phyloP scores from a whole-genome alignment of 1,284 basidiomycete genomes.

The Sporisorium scitamineum region DNA sequence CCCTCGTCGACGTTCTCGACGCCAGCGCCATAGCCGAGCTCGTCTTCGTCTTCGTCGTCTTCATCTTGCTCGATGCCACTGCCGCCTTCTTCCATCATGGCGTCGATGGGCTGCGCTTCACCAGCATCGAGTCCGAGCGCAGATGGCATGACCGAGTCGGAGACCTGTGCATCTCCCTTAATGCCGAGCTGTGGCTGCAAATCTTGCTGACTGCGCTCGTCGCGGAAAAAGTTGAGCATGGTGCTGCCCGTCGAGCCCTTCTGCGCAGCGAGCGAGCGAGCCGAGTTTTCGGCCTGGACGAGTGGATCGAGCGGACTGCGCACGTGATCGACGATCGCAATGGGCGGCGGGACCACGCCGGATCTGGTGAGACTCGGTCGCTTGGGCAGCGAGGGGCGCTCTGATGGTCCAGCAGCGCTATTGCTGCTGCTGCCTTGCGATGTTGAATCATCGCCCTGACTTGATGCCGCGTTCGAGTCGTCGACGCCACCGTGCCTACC shows the following conservation, averaged over 20 bases:
- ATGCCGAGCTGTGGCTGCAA: conserved; percentile 25
- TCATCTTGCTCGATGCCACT: conserved; percentile 7
- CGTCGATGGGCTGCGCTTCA: conserved; percentile 22
- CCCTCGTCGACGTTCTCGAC: conserved; percentile 46
- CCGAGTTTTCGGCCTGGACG: conserved; percentile 35
- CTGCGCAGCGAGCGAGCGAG: conserved; percentile 38
- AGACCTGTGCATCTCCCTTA: conserved; percentile 26
- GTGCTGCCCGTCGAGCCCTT: conserved; percentile 42
- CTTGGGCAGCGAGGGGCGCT: conserved; percentile 47
- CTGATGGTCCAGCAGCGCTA: background rate
- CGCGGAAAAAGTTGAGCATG: conserved; percentile 54
- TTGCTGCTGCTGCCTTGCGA: conserved; percentile 2
- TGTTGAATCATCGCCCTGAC: background rate
- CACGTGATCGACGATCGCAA: conserved; percentile 26
- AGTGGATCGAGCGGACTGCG: conserved; percentile 33
- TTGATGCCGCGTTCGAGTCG: background rate
- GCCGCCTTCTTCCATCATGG: conserved; percentile 28
- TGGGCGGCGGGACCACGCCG: conserved; percentile 51
- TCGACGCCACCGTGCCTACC: background rate
- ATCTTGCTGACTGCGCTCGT: conserved; percentile 25
- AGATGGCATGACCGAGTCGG: conserved; percentile 39
- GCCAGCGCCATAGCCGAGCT: conserved; percentile 22
- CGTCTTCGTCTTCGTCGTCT: conserved; percentile 25
- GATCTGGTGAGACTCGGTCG: conserved; percentile 59
- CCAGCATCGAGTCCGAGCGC: conserved; percentile 48